phyloP scores from a whole-genome alignment of 495 filamentous ascomycete species.

The Aspergillus wentii region DNA sequence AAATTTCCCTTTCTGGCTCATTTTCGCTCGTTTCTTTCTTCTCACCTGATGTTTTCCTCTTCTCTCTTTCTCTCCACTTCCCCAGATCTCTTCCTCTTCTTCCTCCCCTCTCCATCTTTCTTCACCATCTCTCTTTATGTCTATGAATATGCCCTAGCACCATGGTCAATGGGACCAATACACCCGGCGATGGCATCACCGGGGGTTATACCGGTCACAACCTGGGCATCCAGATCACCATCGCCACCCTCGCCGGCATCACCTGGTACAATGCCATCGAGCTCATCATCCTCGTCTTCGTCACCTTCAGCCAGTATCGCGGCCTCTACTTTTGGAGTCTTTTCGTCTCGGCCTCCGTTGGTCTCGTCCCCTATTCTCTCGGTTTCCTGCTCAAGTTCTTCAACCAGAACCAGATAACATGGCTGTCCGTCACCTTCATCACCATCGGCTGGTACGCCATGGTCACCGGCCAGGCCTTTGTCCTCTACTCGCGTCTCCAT shows the following conservation, averaged over 20 bases:
- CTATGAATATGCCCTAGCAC: slow-evolving; percentile 3
- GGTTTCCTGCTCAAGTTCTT: slow-evolving; percentile 62
- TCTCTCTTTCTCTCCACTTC: slow-evolving; percentile 1
- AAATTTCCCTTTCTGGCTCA: too few species aligned
- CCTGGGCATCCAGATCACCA: slow-evolving; percentile 40
- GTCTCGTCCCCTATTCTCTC: slow-evolving; percentile 51
- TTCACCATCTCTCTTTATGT: background rate
- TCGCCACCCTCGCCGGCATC: slow-evolving; percentile 48
- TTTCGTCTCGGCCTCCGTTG: slow-evolving; percentile 46
- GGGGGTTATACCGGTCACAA: slow-evolving; percentile 32
- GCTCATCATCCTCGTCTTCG: slow-evolving; percentile 49
- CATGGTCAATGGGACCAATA: slow-evolving; percentile 18
- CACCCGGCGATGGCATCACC: slow-evolving; percentile 37
- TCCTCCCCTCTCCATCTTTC: background rate
- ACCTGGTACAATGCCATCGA: slow-evolving; percentile 54
- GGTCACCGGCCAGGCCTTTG: slow-evolving; percentile 63
- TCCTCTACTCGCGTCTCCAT: slow-evolving; percentile 66
- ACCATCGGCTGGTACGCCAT: slow-evolving; percentile 58
- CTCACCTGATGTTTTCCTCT: background rate
- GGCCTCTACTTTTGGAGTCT: slow-evolving; percentile 58
- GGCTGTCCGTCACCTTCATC: slow-evolving; percentile 40
- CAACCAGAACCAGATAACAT: slow-evolving; percentile 30
- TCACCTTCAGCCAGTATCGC: slow-evolving; percentile 47
- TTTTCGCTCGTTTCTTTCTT: slow-evolving; percentile 1
- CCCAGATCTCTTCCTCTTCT: background rate